A percentile compares a stretch with the other conserved stretches of the same genome.
Conservation (phyloP, 352 stramenopile species). For the Globisporangium middletonii region DNA sequence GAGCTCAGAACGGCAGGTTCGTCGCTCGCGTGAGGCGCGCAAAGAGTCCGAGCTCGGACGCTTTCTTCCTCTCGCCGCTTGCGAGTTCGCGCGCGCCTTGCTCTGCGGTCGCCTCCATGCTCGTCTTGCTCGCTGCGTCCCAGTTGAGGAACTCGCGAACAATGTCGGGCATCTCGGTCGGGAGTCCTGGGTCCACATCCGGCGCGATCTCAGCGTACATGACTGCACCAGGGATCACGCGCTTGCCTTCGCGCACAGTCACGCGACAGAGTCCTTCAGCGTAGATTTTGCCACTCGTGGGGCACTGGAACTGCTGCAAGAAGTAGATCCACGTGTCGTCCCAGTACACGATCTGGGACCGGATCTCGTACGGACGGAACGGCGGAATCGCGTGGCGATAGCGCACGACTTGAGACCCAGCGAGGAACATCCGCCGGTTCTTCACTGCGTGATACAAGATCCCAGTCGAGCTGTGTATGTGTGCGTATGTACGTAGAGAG, state of each 20-base stretch:
- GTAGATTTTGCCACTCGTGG: conserved; percentile 38
- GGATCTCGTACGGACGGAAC: conserved; percentile 59
- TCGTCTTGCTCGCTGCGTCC: conserved; percentile 3
- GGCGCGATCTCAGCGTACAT: conserved; percentile 23
- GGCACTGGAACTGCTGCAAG: conserved; percentile 51
- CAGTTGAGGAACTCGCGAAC: conserved; percentile 36
- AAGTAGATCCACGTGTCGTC: conserved; percentile 63
- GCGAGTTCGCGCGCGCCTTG: not conserved
- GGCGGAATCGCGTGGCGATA: conserved; percentile 54
- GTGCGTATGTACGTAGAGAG: too few species aligned
- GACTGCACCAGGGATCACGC: conserved; percentile 10
- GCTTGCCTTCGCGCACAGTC: conserved; percentile 22
- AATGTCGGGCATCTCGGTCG: conserved; percentile 32
- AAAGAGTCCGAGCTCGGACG: conserved; percentile 1
- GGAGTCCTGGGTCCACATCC: conserved; percentile 10
- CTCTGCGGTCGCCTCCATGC: conserved; percentile 7
- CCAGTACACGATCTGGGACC: conserved; percentile 42
- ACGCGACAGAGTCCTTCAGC: conserved; percentile 43
- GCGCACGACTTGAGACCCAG: conserved; percentile 52
- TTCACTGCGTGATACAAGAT: conserved; percentile 53
- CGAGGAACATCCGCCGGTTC: conserved; percentile 54
- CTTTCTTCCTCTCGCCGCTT: not conserved
- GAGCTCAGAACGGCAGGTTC: conserved; percentile 8
- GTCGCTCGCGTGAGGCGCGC: conserved; percentile 12
- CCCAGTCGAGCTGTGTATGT: conserved; percentile 26